phyloP scores from a whole-genome alignment of 768 basidiomycete species.

The Pleurotus salmoneostramineus region DNA sequence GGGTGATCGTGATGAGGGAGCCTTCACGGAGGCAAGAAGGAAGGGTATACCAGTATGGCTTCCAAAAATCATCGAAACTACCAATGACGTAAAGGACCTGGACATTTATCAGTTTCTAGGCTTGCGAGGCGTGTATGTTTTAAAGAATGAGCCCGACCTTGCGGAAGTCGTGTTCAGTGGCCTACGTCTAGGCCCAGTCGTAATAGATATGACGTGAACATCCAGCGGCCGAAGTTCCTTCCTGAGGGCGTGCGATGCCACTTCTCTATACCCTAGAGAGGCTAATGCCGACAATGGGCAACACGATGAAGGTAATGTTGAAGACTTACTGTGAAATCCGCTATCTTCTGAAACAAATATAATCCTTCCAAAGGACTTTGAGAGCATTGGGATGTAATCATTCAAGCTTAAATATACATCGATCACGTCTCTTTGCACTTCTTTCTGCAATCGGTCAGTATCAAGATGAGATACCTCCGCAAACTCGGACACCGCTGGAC shows the following conservation, averaged over 20 bases:
- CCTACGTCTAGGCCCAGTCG: background rate
- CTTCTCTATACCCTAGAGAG: background rate
- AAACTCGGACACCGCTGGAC: background rate
- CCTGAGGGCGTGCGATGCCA: background rate
- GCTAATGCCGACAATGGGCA: background rate
- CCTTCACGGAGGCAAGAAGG: background rate
- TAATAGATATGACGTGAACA: conserved; percentile 2
- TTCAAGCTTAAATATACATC: background rate
- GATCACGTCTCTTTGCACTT: background rate
- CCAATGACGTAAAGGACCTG: background rate
- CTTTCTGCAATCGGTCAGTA: background rate
- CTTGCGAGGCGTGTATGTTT: too few species aligned
- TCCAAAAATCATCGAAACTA: background rate
- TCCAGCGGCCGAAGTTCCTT: background rate
- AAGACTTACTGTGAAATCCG: background rate
- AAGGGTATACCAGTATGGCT: background rate
- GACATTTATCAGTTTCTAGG: background rate
- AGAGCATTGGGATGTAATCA: conserved; percentile 4
- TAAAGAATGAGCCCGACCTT: too few species aligned
- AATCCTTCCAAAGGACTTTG: conserved; percentile 1
- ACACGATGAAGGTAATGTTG: background rate
- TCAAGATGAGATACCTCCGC: background rate
- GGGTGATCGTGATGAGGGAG: background rate
- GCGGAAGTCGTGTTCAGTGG: too few species aligned
- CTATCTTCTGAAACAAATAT: conserved; percentile 6